These are phyloP conservation scores for Calocybe gambosa DNA, from an alignment of 1,284 basidiomycete species.

Conservation along the genomic window DNA sequence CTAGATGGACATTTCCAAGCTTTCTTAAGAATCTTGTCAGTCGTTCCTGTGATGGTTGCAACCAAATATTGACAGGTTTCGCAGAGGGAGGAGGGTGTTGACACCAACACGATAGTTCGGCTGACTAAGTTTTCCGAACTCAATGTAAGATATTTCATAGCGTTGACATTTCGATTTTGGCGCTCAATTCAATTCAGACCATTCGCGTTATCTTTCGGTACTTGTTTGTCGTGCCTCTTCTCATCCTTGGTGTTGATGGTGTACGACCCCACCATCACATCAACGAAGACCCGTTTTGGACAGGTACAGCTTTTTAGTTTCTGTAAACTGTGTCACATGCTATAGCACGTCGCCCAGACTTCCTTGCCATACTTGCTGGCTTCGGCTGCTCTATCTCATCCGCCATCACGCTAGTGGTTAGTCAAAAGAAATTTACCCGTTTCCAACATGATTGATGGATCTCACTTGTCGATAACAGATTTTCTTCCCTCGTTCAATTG, in stretches of 20 bases:
- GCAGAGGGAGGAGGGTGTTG: slow-evolving; percentile 53
- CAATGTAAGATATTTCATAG: slow-evolving; percentile 41
- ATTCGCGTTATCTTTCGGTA: slow-evolving; percentile 68
- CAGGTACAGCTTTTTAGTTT: slow-evolving; percentile 25
- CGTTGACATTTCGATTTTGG: slow-evolving; percentile 18
- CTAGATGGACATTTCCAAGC: slow-evolving; percentile 55
- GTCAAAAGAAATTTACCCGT: slow-evolving; percentile 19
- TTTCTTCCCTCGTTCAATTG: slow-evolving; percentile 71
- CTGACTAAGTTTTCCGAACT: slow-evolving; percentile 73
- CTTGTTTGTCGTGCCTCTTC: slow-evolving; percentile 54
- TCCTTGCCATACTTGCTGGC: slow-evolving; percentile 50
- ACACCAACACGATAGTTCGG: slow-evolving; percentile 55
- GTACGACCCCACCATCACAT: slow-evolving; percentile 51
- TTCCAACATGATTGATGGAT: background rate
- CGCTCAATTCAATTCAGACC: slow-evolving; percentile 32
- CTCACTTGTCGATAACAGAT: slow-evolving; percentile 39
- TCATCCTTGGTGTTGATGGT: slow-evolving; percentile 65
- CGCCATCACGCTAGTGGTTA: slow-evolving; percentile 64
- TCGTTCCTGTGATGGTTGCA: slow-evolving; percentile 5
- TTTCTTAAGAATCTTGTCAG: slow-evolving; percentile 59
- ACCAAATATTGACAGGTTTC: background rate
- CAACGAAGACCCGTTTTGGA: slow-evolving; percentile 54
- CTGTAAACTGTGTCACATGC: background rate
- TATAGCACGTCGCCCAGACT: slow-evolving; percentile 46
- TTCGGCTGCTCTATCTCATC: slow-evolving; percentile 63